Evolutionary conservation across 2,329 filamentous ascomycete genomes (phyloP).

Genomic region (Fusarium staphyleae): DNA sequence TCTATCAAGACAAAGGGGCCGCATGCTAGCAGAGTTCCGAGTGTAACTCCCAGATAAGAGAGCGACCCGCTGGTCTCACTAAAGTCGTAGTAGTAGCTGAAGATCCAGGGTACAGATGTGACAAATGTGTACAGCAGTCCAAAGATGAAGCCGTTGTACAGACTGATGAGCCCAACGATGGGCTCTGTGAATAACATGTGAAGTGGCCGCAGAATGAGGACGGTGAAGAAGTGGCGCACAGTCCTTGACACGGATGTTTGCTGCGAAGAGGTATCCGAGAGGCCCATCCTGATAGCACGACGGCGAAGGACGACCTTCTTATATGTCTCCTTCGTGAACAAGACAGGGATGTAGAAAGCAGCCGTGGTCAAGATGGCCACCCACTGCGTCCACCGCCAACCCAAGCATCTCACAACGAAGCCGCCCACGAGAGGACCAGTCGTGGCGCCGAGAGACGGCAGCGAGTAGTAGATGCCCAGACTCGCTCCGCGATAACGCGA

Average conservation of each 20-base stretch:
- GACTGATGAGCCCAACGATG: constrained; percentile 20
- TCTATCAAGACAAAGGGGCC: constrained; percentile 21
- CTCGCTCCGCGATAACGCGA: constrained; percentile 9
- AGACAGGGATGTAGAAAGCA: constrained; percentile 12
- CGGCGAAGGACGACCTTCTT: constrained; percentile 20
- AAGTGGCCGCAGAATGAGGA: constrained; percentile 22
- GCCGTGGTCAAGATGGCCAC: constrained; percentile 12
- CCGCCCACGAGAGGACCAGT: constrained; percentile 16
- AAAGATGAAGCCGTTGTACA: constrained; percentile 30
- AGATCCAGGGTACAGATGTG: constrained; percentile 24
- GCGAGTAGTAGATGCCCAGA: constrained; percentile 25
- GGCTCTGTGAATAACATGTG: constrained; percentile 28
- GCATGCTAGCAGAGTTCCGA: constrained; percentile 19
- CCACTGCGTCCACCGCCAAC: constrained; percentile 32
- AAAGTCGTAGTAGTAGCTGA: constrained; percentile 17
- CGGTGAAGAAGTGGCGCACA: constrained; percentile 17
- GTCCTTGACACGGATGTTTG: constrained; percentile 7
- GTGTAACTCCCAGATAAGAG: constrained; percentile 21
- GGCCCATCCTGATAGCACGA: constrained; percentile 17
- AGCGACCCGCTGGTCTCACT: constrained; percentile 5
- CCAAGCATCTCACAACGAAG: constrained; percentile 7
- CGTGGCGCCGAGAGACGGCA: constrained; percentile 19
- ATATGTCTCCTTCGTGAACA: constrained; percentile 26
- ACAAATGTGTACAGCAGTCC: constrained; percentile 25
- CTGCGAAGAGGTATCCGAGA: constrained; percentile 23